phyloP scores from a whole-genome alignment of 257 asterid genomes.

The Rhazya stricta region DNA sequence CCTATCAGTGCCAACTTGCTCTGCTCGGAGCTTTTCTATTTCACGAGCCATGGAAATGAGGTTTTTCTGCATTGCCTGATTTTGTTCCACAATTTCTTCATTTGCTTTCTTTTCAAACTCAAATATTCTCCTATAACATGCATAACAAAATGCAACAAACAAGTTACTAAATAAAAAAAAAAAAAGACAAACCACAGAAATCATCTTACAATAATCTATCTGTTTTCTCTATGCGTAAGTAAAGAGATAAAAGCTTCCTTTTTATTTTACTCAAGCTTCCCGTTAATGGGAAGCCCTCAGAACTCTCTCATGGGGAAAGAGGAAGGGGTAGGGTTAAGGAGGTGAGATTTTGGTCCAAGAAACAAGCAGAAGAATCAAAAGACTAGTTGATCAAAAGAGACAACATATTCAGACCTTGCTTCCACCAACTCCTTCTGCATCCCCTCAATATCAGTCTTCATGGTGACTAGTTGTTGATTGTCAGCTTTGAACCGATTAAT shows the following conservation, averaged over 20 bases:
- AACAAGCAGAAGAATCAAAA: background rate
- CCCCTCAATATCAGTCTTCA: constrained; percentile 68
- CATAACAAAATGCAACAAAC: constrained; percentile 13
- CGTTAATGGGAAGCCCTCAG: background rate
- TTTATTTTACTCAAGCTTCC: background rate
- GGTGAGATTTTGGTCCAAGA: background rate
- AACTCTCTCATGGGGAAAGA: background rate
- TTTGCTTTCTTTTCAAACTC: constrained; percentile 81
- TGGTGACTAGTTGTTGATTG: constrained; percentile 51
- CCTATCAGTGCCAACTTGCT: constrained; percentile 45
- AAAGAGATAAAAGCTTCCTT: background rate
- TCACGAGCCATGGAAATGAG: constrained; percentile 87
- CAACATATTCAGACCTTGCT: constrained; percentile 48
- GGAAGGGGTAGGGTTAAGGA: background rate
- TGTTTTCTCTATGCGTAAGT: background rate
- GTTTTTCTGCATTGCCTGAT: constrained; percentile 64
- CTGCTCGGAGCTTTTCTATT: constrained; percentile 78
- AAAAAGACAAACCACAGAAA: background rate
- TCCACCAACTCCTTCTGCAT: constrained; percentile 65
- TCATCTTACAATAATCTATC: background rate
- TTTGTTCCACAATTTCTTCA: constrained; percentile 65
- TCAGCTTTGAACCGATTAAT: constrained; percentile 46
- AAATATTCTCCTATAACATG: constrained; percentile 46
- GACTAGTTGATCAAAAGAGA: background rate
- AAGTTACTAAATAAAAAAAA: constrained; percentile 9